Evolutionary conservation across 1,284 basidiomycete species (phyloP).

Genomic region (Vanrija humicola): DNA sequence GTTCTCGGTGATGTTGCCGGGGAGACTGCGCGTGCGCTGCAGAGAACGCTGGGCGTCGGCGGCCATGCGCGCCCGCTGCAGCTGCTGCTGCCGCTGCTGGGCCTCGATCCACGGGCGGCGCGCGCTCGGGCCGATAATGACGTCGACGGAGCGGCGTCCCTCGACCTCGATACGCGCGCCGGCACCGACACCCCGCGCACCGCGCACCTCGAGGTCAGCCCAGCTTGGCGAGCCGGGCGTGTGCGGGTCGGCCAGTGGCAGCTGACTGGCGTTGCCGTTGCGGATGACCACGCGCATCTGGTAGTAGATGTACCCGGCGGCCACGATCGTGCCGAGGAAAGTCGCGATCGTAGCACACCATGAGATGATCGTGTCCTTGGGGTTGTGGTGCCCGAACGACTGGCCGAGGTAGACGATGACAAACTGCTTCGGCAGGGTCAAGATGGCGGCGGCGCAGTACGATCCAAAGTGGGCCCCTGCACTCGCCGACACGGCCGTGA

Average conservation of each 20-base stretch:
- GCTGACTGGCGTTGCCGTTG: constrained; percentile 9
- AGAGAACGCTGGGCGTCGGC: constrained; percentile 14
- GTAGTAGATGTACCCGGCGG: constrained; percentile 46
- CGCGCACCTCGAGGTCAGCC: constrained; percentile 7
- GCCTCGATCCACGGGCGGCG: constrained; percentile 1
- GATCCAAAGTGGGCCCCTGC: constrained; percentile 42
- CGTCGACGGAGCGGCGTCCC: constrained; percentile 6
- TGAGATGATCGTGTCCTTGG: constrained; percentile 39
- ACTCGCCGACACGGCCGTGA: constrained; percentile 41
- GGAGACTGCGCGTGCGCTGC: constrained; percentile 28
- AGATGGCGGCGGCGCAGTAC: constrained; percentile 41
- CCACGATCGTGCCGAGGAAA: constrained; percentile 38
- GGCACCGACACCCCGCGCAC: constrained; percentile 4
- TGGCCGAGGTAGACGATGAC: constrained; percentile 43
- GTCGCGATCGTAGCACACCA: constrained; percentile 29
- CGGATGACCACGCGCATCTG: constrained; percentile 44
- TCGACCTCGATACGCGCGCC: constrained; percentile 5
- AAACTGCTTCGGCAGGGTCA: constrained; percentile 45
- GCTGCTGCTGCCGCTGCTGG: background rate
- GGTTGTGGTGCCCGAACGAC: constrained; percentile 31
- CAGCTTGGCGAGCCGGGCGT: background rate
- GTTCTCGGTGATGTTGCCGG: constrained; percentile 30
- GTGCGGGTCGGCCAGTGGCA: constrained; percentile 14
- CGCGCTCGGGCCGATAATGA: constrained; percentile 12
- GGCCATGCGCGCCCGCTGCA: constrained; percentile 4